phyloP scores from a whole-genome alignment of 768 basidiomycete genomes.

The Kockovaella imperatae region DNA sequence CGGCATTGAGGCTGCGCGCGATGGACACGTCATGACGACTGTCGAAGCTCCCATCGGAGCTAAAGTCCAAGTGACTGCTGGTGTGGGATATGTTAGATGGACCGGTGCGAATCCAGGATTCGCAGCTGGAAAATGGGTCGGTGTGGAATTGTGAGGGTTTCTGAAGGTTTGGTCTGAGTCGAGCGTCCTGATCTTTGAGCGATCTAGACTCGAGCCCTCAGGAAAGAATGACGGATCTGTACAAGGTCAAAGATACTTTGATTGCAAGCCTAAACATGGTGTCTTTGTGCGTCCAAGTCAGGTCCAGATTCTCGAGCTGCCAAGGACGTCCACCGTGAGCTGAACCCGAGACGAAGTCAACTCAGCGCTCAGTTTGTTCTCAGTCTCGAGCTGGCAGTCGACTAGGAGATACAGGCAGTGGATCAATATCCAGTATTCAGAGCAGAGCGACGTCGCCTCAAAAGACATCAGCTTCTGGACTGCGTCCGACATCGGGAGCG shows the following conservation, averaged over 20 bases:
- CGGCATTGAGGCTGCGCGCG: constrained; percentile 7
- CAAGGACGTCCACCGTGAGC: constrained; percentile 26
- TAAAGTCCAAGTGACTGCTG: constrained; percentile 69
- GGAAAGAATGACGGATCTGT: constrained; percentile 97
- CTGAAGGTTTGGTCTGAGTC: neutral
- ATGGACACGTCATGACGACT: constrained; percentile 25
- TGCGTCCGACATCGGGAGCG: constrained; percentile 19
- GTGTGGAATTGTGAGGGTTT: constrained; percentile 64
- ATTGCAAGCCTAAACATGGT: constrained; percentile 65
- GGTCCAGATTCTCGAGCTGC: constrained; percentile 56
- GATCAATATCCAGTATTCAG: no score
- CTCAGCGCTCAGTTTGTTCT: no score
- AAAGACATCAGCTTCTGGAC: constrained; percentile 4
- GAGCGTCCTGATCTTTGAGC: constrained; percentile 28
- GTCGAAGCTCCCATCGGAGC: constrained; percentile 53
- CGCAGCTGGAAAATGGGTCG: constrained; percentile 86
- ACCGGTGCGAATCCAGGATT: constrained; percentile 69
- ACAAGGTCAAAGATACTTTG: constrained; percentile 70
- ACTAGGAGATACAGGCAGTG: no score
- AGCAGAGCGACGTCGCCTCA: constrained; percentile 11
- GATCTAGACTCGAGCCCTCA: constrained; percentile 47
- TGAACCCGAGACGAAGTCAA: no score
- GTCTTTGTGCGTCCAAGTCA: constrained; percentile 84
- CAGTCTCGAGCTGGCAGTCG: no score
- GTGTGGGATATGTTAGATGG: constrained; percentile 79